Evolutionary conservation across 1,284 basidiomycete genomes (phyloP).

Genomic region (Papiliotrema fonsecae): DNA sequence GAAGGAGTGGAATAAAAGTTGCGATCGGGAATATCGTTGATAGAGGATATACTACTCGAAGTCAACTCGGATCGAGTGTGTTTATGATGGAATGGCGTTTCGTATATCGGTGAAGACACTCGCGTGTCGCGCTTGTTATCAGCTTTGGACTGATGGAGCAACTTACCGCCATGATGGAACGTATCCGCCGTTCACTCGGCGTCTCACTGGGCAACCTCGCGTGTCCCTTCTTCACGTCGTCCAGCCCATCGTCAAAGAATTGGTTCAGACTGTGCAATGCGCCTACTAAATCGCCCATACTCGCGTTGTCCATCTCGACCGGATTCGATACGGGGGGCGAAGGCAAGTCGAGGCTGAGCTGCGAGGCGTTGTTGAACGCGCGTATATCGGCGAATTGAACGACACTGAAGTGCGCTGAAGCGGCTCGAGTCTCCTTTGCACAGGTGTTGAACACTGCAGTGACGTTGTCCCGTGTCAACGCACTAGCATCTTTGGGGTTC

Average conservation of each 20-base stretch:
- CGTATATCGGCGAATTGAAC: constrained; percentile 45
- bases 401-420: constrained; percentile 45
- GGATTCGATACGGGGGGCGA: constrained; percentile 53
- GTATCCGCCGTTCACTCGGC: constrained; percentile 21
- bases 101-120: constrained; percentile 29
- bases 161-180: constrained; percentile 35
- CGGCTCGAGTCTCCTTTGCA: constrained; percentile 58
- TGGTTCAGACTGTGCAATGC: constrained; percentile 79
- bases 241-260: constrained; percentile 66
- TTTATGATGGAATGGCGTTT: constrained; percentile 12
- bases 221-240: constrained; percentile 14
- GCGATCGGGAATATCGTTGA: background rate
- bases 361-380: constrained; percentile 13
- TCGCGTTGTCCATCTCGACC: constrained; percentile 25
- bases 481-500: constrained; percentile 58
- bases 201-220: constrained; percentile 17
- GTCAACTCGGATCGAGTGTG: constrained; percentile 9
- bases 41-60: constrained; percentile 4
- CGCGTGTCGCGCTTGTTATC: constrained; percentile 8
- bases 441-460: constrained; percentile 77
- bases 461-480: constrained; percentile 67
- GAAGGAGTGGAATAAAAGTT: background rate
- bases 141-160: background rate
- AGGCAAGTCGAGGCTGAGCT: constrained; percentile 43
- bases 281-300: constrained; percentile 78